phyloP scores from a whole-genome alignment of 768 basidiomycete species.

The Suillus subaureus region DNA sequence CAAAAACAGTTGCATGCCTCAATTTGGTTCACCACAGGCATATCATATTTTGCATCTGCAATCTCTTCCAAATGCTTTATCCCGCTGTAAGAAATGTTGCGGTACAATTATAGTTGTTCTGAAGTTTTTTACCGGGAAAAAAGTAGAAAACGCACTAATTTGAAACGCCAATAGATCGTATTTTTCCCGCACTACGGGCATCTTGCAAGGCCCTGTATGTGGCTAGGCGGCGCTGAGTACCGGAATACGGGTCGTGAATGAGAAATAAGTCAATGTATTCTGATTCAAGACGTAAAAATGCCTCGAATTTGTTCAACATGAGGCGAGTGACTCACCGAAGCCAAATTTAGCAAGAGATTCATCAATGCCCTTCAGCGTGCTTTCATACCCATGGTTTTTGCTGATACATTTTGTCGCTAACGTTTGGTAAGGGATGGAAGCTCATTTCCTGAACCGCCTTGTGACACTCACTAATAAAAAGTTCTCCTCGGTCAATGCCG shows the following conservation, averaged over 20 bases:
- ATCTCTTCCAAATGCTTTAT: constrained; percentile 79
- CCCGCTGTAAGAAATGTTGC: constrained; percentile 44
- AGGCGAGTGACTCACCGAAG: constrained; percentile 47
- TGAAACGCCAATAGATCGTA: constrained; percentile 77
- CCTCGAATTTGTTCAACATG: neutral
- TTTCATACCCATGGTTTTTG: constrained; percentile 64
- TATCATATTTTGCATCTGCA: constrained; percentile 55
- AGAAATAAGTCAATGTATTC: constrained; percentile 76
- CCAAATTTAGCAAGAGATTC: constrained; percentile 59
- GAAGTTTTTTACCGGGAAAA: neutral
- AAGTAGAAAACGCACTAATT: constrained; percentile 61
- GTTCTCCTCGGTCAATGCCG: constrained; percentile 54
- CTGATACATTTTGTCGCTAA: constrained; percentile 68
- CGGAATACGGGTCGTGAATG: constrained; percentile 73
- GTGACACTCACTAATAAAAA: constrained; percentile 67
- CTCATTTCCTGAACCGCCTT: neutral
- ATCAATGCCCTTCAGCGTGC: constrained; percentile 58
- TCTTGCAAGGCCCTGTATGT: constrained; percentile 73
- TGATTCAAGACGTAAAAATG: constrained; percentile 20
- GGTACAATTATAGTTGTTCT: no score
- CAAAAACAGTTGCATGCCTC: constrained; percentile 49
- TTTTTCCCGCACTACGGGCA: constrained; percentile 62
- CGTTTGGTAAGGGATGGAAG: constrained; percentile 6
- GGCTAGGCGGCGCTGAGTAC: constrained; percentile 62
- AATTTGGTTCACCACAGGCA: constrained; percentile 80